Conservation (phyloP, 2,329 filamentous ascomycete genomes). For the Allantophomopsis lycopodina region DNA sequence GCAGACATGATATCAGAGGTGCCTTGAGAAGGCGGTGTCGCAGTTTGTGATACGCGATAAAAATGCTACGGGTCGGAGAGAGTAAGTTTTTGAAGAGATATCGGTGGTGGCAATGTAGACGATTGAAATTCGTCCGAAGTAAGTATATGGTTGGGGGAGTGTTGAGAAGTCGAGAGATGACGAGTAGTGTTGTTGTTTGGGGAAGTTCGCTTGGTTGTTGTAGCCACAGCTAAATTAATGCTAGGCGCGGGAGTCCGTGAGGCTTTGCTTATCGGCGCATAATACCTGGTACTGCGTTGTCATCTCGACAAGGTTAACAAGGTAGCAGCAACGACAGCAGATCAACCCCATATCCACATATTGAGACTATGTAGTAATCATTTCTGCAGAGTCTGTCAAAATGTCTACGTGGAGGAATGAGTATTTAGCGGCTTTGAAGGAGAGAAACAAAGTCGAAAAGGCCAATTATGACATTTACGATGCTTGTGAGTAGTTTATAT, state of each 20-base stretch:
- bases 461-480: constrained; percentile 56
- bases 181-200: background rate
- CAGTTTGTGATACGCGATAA: background rate
- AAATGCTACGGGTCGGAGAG: background rate
- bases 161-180: background rate
- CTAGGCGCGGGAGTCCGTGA: background rate
- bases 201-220: background rate
- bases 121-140: background rate
- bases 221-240: background rate
- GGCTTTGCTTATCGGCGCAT: too few species aligned
- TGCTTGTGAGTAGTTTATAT: constrained; percentile 47
- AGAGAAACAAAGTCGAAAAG: constrained; percentile 56
- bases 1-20: constrained; percentile 31
- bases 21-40: background rate
- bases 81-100: background rate
- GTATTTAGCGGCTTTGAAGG: constrained; percentile 62
- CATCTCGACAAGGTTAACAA: too few species aligned
- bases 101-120: background rate
- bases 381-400: background rate
- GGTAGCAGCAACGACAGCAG: constrained; percentile 1
- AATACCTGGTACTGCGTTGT: too few species aligned
- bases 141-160: background rate
- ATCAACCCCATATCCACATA: background rate
- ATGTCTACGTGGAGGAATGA: constrained; percentile 55
- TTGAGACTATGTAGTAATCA: constrained; percentile 1